These are phyloP conservation scores for Spatholobus suberectus DNA, from an alignment of 306 rosid species.

Conservation along the genomic window DNA sequence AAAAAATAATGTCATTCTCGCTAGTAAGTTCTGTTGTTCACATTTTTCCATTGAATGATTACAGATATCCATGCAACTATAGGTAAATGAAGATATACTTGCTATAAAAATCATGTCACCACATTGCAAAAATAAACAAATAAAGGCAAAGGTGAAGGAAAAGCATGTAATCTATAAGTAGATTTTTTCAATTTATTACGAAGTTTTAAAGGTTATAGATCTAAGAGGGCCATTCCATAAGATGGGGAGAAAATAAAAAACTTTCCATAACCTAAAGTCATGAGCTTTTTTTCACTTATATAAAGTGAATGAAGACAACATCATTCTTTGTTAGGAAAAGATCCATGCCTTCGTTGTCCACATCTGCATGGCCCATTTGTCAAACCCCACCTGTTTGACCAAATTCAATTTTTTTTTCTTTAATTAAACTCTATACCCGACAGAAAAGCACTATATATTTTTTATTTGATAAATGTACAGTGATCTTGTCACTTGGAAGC, in stretches of 20 bases:
- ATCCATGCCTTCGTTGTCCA: constrained; percentile 28
- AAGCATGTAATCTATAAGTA: constrained; percentile 22
- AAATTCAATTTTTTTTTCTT: not conserved
- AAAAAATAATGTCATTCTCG: not conserved
- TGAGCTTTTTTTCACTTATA: constrained; percentile 27
- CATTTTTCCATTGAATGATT: not conserved
- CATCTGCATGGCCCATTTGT: constrained; percentile 33
- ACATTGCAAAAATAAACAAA: not conserved
- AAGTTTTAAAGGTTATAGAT: constrained; percentile 11
- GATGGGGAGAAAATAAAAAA: constrained; percentile 13
- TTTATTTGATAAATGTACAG: not conserved
- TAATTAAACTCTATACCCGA: not conserved
- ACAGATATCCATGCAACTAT: not conserved
- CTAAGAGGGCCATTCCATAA: not conserved
- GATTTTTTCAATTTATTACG: not conserved
- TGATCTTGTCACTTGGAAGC: not conserved
- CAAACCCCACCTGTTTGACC: constrained; percentile 55
- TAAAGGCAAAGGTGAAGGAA: constrained; percentile 30
- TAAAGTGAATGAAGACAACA: constrained; percentile 49
- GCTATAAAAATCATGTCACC: constrained; percentile 26
- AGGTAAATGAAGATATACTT: not conserved
- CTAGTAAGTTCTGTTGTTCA: not conserved
- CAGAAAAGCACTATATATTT: not conserved
- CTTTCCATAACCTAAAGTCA: constrained; percentile 1
- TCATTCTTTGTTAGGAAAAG: constrained; percentile 50